phyloP scores from a whole-genome alignment of 2,329 filamentous ascomycete species.

The Leptodontidium sp. region DNA sequence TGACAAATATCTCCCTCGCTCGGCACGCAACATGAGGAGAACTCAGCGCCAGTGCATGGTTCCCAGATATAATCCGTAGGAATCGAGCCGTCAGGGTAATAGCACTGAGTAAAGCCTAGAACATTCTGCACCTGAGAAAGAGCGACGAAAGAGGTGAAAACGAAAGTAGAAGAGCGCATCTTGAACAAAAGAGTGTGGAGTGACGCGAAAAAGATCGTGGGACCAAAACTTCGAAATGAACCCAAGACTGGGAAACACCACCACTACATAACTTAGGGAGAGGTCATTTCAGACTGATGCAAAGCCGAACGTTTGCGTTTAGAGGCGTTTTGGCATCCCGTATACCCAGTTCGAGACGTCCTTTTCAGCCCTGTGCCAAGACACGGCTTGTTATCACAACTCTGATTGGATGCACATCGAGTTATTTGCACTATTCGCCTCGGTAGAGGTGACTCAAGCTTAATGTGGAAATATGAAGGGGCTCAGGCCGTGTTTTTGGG shows the following conservation, averaged over 20 bases:
- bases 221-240: neutral
- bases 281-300: constrained; percentile 15
- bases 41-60: constrained; percentile 30
- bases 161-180: constrained; percentile 10
- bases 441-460: neutral
- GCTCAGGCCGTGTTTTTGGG: neutral
- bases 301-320: constrained; percentile 26
- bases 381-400: neutral
- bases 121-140: constrained; percentile 22
- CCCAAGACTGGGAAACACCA: neutral
- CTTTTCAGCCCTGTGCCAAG: constrained; percentile 29
- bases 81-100: constrained; percentile 37
- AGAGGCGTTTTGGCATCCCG: constrained; percentile 11
- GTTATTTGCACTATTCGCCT: neutral
- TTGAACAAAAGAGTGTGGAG: constrained; percentile 20
- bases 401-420: constrained; percentile 4
- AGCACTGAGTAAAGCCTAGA: constrained; percentile 30
- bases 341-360: neutral
- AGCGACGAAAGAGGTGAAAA: constrained; percentile 23
- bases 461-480: constrained; percentile 7
- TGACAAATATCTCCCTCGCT: constrained; percentile 37
- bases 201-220: constrained; percentile 3
- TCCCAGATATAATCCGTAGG: constrained; percentile 36
- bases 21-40: constrained; percentile 34
- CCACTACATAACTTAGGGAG: neutral